These are phyloP conservation scores for Entomortierella lignicola DNA, from an alignment of 192 early-diverging fungal species.

Conservation along the genomic window DNA sequence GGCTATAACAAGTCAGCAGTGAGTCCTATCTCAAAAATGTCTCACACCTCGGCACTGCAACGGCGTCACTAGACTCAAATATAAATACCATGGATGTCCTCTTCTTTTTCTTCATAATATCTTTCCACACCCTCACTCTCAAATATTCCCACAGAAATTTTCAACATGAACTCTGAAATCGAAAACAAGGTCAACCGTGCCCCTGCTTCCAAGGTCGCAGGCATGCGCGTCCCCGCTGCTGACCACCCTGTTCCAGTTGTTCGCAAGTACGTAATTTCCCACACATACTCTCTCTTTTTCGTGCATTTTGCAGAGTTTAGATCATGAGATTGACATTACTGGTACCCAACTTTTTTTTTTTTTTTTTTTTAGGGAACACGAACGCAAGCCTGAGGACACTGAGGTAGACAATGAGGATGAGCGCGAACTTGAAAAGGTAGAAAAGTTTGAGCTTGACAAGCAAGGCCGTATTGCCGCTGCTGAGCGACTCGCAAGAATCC, in stretches of 20 bases:
- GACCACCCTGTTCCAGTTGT: conserved; percentile 50
- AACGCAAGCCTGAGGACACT: conserved; percentile 15
- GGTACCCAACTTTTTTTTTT: not conserved
- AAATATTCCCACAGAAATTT: not conserved
- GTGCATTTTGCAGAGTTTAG: not conserved
- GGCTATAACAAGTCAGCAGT: no score
- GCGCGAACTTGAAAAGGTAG: conserved; percentile 32
- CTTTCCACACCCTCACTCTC: conserved; percentile 3
- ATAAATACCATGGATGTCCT: not conserved
- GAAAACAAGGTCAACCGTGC: conserved; percentile 31
- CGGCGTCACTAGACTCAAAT: no score
- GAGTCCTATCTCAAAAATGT: not conserved
- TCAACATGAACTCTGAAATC: conserved; percentile 38
- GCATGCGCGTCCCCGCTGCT: conserved; percentile 41
- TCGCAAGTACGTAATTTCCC: conserved; percentile 41
- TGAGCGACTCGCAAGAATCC: conserved; percentile 43
- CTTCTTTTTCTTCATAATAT: not conserved
- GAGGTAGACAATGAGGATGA: conserved; percentile 45
- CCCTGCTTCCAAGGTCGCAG: conserved; percentile 49
- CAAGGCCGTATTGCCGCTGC: conserved; percentile 32
- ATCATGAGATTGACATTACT: not conserved
- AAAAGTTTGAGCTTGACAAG: conserved; percentile 45
- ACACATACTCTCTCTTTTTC: not conserved
- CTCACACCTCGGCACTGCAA: not conserved
- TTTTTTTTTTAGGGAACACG: conserved; percentile 31